These are phyloP conservation scores for Penicillium crystallinum DNA, from an alignment of 495 filamentous ascomycete species.

Conservation along the genomic window DNA sequence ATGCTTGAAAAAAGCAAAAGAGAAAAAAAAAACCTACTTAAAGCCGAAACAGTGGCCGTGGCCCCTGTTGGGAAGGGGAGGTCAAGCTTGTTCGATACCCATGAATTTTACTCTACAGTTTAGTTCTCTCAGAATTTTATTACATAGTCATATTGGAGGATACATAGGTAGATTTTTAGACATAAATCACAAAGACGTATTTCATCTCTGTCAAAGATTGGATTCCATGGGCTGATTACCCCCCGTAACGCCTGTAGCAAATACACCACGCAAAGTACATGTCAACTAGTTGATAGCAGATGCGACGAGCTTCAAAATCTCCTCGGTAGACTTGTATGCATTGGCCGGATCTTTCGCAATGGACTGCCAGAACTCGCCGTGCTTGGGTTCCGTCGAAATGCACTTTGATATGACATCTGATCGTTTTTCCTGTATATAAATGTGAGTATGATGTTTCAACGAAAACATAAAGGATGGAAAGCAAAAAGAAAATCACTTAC, in stretches of 20 bases:
- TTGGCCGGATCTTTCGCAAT: conserved; percentile 83
- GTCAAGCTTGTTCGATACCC: conserved; percentile 34
- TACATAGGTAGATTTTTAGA: background rate
- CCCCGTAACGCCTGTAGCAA: conserved; percentile 9
- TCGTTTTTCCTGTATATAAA: conserved; percentile 63
- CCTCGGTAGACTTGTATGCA: conserved; percentile 65
- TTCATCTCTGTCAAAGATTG: background rate
- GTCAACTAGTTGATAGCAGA: conserved; percentile 20
- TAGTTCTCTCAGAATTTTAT: background rate
- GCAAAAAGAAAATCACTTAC: conserved; percentile 23
- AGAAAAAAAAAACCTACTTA: conserved; percentile 2
- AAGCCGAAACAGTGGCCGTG: conserved; percentile 14
- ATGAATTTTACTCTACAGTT: conserved; percentile 22
- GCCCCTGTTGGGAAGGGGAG: conserved; percentile 10
- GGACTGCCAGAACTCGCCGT: conserved; percentile 88
- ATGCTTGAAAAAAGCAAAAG: background rate
- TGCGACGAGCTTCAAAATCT: conserved; percentile 74
- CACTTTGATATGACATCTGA: conserved; percentile 73
- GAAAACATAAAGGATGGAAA: background rate
- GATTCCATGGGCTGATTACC: conserved; percentile 4
- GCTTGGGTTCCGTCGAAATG: conserved; percentile 70
- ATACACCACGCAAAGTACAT: background rate
- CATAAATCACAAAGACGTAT: background rate
- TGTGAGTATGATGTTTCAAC: conserved; percentile 6
- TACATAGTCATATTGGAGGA: background rate